Base-by-base conservation (phyloP, 176 grass and related monocot species). In the Puccinellia tenuiflora region DNA sequence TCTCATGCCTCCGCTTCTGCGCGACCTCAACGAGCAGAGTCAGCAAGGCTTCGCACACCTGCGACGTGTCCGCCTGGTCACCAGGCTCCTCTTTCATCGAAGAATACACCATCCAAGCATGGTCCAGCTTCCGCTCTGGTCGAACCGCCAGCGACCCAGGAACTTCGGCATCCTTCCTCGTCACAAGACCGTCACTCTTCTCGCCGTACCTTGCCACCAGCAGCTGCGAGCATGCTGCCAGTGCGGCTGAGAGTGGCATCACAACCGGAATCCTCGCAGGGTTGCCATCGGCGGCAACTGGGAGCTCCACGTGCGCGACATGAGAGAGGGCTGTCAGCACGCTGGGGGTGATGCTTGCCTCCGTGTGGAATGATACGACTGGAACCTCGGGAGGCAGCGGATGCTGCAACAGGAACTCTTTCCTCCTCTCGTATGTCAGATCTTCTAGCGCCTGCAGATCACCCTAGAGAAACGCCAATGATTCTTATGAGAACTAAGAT, bases 61-160 rank as follows among this genome's bases (percentile, higher is more conserved):
- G 89, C 2, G 92, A 86, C 29, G 96, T 94, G 83, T 98, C 80
- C 25, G 87, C 89, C 71, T 98, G 83, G 63, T 85, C 85, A 29
- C 43, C 45, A 3, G 89, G 85, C 11, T 95, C 90, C 6, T 98
- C 87, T 21, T 90, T 98, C 20, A 88, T 55, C 6, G 92, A 90
- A 9, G 90, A 93, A 77, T 95, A 98, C 37, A 93, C 96, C 92
- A 98, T 98, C 96, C 96, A 95, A 16, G 92, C 91, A 73, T 98
- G 92, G 73, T 95, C 96, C 18, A 95, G 70, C 86, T 95, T 98
- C 55, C 82, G 46, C 29, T 89, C 87, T 39, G 88, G 96, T 15
- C 89, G 84, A 73, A 95, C 86, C 4, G 45, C 87, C 61, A 95
- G 82, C 20, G 96, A 98, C 13, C 92, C 90, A 1, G 92, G 90